Percentiles rank a stretch among this genome's conserved stretches.
Conservation (phyloP, 441 rosid genomes). For the Erodium moschatum region DNA sequence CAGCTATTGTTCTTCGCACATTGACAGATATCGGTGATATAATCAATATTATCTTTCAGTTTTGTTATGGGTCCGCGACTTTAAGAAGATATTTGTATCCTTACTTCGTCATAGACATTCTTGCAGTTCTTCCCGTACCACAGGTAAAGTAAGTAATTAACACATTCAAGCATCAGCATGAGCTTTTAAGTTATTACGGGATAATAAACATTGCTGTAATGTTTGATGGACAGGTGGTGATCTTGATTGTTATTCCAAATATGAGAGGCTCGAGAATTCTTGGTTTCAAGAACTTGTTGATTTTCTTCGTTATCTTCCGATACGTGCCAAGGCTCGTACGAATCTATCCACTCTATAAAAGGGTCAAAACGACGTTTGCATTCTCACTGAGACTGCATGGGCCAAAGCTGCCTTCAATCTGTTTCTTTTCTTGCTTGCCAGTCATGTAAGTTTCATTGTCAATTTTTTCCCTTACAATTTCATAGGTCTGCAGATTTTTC, state of each 20-base stretch:
- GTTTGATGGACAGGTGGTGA: conserved; percentile 41
- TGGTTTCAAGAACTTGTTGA: conserved; percentile 64
- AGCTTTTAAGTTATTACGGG: not conserved
- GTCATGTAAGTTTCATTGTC: conserved; percentile 52
- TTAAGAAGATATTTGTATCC: conserved; percentile 51
- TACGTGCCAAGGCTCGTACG: conserved; percentile 64
- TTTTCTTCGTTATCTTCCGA: conserved; percentile 59
- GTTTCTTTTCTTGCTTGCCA: conserved; percentile 77
- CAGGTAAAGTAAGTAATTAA: conserved; percentile 35
- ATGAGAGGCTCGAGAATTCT: conserved; percentile 43
- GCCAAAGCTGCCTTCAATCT: conserved; percentile 83
- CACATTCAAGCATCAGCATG: too few species aligned
- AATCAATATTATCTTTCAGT: conserved; percentile 56
- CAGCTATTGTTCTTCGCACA: conserved; percentile 52
- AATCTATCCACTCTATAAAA: conserved; percentile 59
- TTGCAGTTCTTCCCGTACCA: conserved; percentile 69
- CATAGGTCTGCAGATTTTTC: not conserved
- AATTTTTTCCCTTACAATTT: not conserved
- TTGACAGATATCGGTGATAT: conserved; percentile 57
- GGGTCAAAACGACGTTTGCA: conserved; percentile 68
- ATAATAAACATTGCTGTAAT: not conserved
- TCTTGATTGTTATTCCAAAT: conserved; percentile 45
- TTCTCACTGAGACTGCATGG: conserved; percentile 82
- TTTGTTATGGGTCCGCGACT: conserved; percentile 41
- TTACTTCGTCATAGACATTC: conserved; percentile 50